Percentiles rank a stretch among this genome's conserved stretches.
Conservation (phyloP, 2,329 filamentous ascomycete species). For the Xylaria sp. region DNA sequence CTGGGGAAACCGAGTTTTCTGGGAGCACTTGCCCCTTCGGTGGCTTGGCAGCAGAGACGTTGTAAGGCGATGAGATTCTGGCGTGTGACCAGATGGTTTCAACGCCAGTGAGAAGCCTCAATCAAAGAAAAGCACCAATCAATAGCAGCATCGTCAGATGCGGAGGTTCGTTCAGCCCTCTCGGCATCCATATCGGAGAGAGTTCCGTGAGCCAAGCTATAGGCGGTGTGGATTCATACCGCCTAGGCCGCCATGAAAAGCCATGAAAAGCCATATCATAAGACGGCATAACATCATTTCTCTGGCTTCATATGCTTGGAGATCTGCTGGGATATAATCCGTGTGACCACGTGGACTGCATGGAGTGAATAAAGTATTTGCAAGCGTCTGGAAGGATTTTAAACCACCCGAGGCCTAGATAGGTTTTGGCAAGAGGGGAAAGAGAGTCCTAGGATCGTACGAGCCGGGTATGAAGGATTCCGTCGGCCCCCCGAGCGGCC, state of each 20-base stretch:
- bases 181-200: constrained; percentile 6
- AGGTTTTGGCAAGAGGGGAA: too few species aligned
- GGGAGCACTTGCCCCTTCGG: neutral
- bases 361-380: too few species aligned
- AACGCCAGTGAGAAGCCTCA: constrained; percentile 17
- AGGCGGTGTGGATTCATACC: constrained; percentile 19
- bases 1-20: constrained; percentile 1
- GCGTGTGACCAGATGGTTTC: constrained; percentile 1
- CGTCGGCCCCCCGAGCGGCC: too few species aligned
- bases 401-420: too few species aligned
- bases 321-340: neutral
- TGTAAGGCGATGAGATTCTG: neutral
- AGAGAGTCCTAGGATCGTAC: too few species aligned
- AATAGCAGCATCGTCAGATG: neutral
- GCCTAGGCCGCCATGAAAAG: neutral
- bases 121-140: neutral
- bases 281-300: neutral
- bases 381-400: too few species aligned
- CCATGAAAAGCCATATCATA: neutral
- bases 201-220: neutral
- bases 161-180: neutral
- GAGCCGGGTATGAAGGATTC: too few species aligned
- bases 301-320: neutral
- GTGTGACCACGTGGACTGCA: too few species aligned
- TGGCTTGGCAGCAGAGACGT: neutral